Conservation (phyloP, 176 grass and related monocot species). For the Oryza officinalis region DNA sequence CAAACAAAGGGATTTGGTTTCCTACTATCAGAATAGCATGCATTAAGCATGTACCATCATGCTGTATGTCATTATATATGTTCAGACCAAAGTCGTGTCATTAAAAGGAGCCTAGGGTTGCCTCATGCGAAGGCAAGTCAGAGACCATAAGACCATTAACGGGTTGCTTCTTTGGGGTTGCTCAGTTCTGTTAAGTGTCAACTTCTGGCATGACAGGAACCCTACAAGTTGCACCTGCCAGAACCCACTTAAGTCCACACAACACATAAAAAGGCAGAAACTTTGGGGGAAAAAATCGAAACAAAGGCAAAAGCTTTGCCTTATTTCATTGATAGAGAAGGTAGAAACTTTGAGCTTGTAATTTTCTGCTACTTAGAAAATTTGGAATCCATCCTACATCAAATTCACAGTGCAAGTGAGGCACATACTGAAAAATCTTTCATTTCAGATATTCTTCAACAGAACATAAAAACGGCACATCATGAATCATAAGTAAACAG, state of each 20-base stretch:
- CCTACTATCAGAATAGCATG: background rate
- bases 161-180: slow-evolving; percentile 31
- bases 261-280: background rate
- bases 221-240: slow-evolving; percentile 39
- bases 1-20: too few species aligned
- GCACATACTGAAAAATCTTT: background rate
- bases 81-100: slow-evolving; percentile 21
- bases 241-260: slow-evolving; percentile 17
- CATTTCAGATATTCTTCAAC: background rate
- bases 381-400: background rate
- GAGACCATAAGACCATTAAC: slow-evolving; percentile 1
- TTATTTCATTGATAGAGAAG: too few species aligned
- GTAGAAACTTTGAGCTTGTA: background rate
- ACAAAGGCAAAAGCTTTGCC: too few species aligned
- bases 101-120: background rate
- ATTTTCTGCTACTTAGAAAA: slow-evolving; percentile 13
- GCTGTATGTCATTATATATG: background rate
- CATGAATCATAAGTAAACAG: background rate
- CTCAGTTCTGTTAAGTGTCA: slow-evolving; percentile 53
- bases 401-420: background rate
- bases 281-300: too few species aligned
- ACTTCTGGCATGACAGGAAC: slow-evolving; percentile 44
- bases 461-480: background rate
- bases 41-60: background rate
- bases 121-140: slow-evolving; percentile 32